Conservation (phyloP, 2,329 filamentous ascomycete species). For the Colletotrichum eleusines region DNA sequence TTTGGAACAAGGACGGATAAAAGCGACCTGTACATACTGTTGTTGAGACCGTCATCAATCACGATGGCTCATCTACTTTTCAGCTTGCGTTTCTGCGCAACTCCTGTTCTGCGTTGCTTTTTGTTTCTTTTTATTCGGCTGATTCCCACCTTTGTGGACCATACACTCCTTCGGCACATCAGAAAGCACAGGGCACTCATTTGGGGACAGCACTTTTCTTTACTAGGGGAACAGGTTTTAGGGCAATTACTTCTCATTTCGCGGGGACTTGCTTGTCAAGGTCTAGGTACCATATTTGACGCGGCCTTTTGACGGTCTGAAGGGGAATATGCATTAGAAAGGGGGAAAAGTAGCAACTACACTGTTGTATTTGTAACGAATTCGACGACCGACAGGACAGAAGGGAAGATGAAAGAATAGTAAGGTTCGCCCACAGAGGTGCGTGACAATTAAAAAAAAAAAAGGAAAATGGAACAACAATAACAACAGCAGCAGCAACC, state of each 20-base stretch:
- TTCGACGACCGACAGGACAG: slow-evolving; percentile 30
- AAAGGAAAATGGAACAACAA: slow-evolving; percentile 13
- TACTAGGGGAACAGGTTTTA: slow-evolving; percentile 13
- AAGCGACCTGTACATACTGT: slow-evolving; percentile 39
- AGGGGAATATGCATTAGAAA: slow-evolving; percentile 37
- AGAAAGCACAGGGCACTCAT: slow-evolving; percentile 30
- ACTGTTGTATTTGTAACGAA: slow-evolving; percentile 43
- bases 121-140: not conserved
- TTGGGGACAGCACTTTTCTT: slow-evolving; percentile 25
- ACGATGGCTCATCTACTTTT: slow-evolving; percentile 10
- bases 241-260: not conserved
- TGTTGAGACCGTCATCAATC: slow-evolving; percentile 17
- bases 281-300: not conserved
- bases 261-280: not conserved
- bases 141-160: slow-evolving; percentile 17
- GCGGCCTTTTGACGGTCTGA: slow-evolving; percentile 2
- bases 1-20: slow-evolving; percentile 37
- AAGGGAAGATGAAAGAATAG: not conserved
- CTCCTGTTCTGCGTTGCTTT: slow-evolving; percentile 21
- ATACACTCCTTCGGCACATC: slow-evolving; percentile 23
- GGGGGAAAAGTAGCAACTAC: slow-evolving; percentile 42
- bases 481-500: too few relatives aligned
- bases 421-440: slow-evolving; percentile 9
- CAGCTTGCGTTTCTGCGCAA: slow-evolving; percentile 28
- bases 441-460: slow-evolving; percentile 17